Conservation (phyloP, 495 filamentous ascomycete species). For the Penicillium pulvis region DNA sequence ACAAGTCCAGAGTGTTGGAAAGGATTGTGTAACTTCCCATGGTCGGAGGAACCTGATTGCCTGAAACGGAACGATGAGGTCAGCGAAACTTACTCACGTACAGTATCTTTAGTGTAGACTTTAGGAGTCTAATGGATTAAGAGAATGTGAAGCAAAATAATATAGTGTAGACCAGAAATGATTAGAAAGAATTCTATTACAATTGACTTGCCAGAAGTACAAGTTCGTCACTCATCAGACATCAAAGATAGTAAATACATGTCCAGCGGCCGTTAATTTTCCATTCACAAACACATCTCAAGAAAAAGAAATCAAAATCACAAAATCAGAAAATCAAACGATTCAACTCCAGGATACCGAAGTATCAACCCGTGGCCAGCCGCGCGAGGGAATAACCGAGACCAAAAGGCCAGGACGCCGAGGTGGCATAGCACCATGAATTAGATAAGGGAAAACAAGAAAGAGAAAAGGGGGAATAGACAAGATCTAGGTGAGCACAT, state of each 20-base stretch:
- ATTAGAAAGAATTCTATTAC: constrained; percentile 27
- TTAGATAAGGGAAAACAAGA: constrained; percentile 6
- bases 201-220: constrained; percentile 29
- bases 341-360: constrained; percentile 24
- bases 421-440: constrained; percentile 14
- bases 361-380: constrained; percentile 17
- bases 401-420: constrained; percentile 16
- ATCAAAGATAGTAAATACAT: constrained; percentile 34
- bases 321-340: constrained; percentile 21
- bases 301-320: constrained; percentile 15
- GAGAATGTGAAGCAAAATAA: too few relatives aligned
- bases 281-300: constrained; percentile 15
- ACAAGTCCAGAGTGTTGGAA: not conserved
- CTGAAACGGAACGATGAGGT: constrained; percentile 23
- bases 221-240: constrained; percentile 30
- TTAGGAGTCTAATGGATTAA: too few relatives aligned
- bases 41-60: constrained; percentile 1
- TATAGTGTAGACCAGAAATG: not conserved
- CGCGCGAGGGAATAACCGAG: constrained; percentile 9
- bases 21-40: too few relatives aligned
- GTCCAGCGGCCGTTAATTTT: constrained; percentile 26
- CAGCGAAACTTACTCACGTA: constrained; percentile 3
- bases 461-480: constrained; percentile 8
- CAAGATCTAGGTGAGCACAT: constrained; percentile 2
- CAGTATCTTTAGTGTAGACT: too few relatives aligned